Base-by-base conservation (phyloP, 345 rosid genomes). In the Sisymbrium altissimum region DNA sequence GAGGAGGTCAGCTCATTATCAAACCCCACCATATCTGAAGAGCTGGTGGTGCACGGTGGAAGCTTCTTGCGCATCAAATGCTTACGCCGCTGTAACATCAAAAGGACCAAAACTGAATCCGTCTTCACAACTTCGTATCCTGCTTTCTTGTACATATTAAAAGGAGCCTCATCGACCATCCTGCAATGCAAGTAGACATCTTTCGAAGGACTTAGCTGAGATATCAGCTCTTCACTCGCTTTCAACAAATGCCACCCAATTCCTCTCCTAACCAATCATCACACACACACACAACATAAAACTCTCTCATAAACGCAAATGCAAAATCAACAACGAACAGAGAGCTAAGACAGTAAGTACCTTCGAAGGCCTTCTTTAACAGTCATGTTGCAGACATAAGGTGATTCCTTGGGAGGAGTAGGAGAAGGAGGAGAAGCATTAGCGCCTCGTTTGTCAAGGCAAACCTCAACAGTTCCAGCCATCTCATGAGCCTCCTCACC, bases 241-340 rank as follows among this genome's bases (percentile, higher is more conserved):
- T 84, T 91, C 81, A 91, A 80, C 79, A 94, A 93, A 84, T 91
- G 89, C 96, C 97, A 94, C 19, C 96, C 97, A 32, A 94, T 88
- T 44, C 96, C 90, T 69, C 81, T 85, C 95, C 98, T 94, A 85
- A 52, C 70, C 69, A 53, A 77, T 77, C 48, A 78, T 18, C 48
- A 65, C 68, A 54, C 29, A 70, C n/a, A n/a, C 25, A 48, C 52
- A 74, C 27, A 56, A 43, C 55, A 53, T 6, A 30, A 71, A 25
- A 2, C 66, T 46, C 10, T 66, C 30, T 18, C 41, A 38, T 19
- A n/a, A 39, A 4, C 46, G 0, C n/a, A n/a, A n/a, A n/a, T n/a
- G n/a, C n/a, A n/a, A 66, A 55, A 55, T 46, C 27, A 65, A 57
- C 67, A 21, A 44, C 21, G 15, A 39, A 5, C 66, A 61, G 18